phyloP scores from a whole-genome alignment of 345 rosid species.

The Excoecaria cochinchinensis region DNA sequence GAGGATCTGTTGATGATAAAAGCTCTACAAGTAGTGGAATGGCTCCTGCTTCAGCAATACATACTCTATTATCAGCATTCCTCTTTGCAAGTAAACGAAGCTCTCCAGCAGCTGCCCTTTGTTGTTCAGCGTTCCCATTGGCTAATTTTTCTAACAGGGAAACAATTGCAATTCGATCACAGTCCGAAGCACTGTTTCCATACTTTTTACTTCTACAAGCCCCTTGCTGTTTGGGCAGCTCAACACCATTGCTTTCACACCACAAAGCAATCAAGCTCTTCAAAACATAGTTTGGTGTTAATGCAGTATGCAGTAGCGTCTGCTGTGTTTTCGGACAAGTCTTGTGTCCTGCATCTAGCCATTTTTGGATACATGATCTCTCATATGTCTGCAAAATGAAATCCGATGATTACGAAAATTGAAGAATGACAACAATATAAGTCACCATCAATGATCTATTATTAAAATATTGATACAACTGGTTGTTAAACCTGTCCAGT shows the following conservation, averaged over 20 bases:
- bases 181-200: conserved; percentile 67
- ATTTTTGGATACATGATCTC: conserved; percentile 90
- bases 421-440: conserved; percentile 16
- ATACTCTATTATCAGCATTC: conserved; percentile 90
- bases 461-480: conserved; percentile 1
- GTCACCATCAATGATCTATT: background rate
- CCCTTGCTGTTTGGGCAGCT: conserved; percentile 80
- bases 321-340: conserved; percentile 98
- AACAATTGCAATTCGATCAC: conserved; percentile 71
- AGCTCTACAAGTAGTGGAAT: conserved; percentile 87
- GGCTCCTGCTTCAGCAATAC: conserved; percentile 94
- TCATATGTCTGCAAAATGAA: conserved; percentile 79
- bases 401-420: conserved; percentile 8
- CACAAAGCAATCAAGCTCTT: conserved; percentile 90
- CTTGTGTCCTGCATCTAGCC: conserved; percentile 96
- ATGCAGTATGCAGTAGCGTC: conserved; percentile 76
- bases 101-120: conserved; percentile 97
- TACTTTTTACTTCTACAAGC: conserved; percentile 47
- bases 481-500: conserved; percentile 77
- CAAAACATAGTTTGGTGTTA: conserved; percentile 88
- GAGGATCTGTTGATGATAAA: conserved; percentile 71
- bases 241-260: conserved; percentile 95
- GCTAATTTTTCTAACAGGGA: conserved; percentile 61
- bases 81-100: conserved; percentile 90
- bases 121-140: conserved; percentile 63